Evolutionary conservation across 495 filamentous ascomycete species (phyloP).

Genomic region (Lophium mytilinum): DNA sequence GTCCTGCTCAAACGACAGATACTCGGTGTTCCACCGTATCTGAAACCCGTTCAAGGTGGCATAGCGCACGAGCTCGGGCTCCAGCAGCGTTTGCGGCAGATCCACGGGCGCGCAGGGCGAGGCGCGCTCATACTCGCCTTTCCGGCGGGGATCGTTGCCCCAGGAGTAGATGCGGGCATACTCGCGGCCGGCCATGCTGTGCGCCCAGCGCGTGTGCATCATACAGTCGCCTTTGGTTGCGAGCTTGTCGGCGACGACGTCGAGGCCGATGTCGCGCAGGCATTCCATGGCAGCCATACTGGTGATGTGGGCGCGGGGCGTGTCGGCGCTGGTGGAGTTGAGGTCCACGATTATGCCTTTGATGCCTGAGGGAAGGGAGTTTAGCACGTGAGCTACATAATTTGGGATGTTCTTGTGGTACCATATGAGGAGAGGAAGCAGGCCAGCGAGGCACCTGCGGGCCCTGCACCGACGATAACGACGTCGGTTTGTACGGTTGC

Average conservation of each 20-base stretch:
- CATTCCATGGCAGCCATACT: slow-evolving; percentile 55
- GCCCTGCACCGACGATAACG: slow-evolving; percentile 49
- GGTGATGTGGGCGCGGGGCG: slow-evolving; percentile 49
- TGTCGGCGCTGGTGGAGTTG: slow-evolving; percentile 41
- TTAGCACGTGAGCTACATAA: not conserved
- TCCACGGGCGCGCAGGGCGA: slow-evolving; percentile 38
- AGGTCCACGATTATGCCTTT: slow-evolving; percentile 43
- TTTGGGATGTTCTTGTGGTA: slow-evolving; percentile 5
- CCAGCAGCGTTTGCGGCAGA: slow-evolving; percentile 40
- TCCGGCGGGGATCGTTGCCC: slow-evolving; percentile 41
- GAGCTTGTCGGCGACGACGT: slow-evolving; percentile 36
- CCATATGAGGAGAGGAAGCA: slow-evolving; percentile 48
- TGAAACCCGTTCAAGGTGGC: slow-evolving; percentile 36
- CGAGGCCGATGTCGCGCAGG: slow-evolving; percentile 49
- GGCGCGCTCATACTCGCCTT: slow-evolving; percentile 45
- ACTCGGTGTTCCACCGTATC: slow-evolving; percentile 36
- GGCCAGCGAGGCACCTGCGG: slow-evolving; percentile 47
- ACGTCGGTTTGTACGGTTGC: slow-evolving; percentile 34
- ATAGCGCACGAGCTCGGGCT: slow-evolving; percentile 38
- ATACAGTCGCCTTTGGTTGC: slow-evolving; percentile 38
- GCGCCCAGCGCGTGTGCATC: slow-evolving; percentile 45
- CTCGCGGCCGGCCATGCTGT: slow-evolving; percentile 48
- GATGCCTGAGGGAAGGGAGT: slow-evolving; percentile 18
- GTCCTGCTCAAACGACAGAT: slow-evolving; percentile 30
- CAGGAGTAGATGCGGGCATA: slow-evolving; percentile 46